Base-by-base conservation (phyloP, 2,329 filamentous ascomycete species). In the Aspergillus aculeatinus region DNA sequence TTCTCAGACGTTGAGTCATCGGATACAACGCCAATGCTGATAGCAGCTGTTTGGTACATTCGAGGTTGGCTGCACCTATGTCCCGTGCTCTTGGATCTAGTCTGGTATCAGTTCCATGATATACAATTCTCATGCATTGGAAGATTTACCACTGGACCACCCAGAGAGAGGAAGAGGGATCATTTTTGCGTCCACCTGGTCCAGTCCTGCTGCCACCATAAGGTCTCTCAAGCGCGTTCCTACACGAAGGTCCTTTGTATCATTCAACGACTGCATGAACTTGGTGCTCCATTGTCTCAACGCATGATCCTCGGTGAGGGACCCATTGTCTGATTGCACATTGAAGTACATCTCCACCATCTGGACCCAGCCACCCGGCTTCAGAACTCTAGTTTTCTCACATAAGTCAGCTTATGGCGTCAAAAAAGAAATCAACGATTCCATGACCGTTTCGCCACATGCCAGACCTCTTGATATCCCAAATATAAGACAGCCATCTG, bases 331-430 rank as follows among this genome's bases (percentile, higher is more conserved):
- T 0, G 91, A 96, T 73, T 96, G 93, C 27, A 91, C 87, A 65
- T 92, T 91, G 74, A 88, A 89, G 70, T 96, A 92, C 68, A 93
- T 85, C 71, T 96, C 93, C n/a, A 91, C 85, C 83, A 96, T 88
- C 71, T 96, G 92, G 60, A 90, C 84, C 91, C 92, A 96, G 1
- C 93, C 92, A 2, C 88, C 89, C 5, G 87, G 88, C 54, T 86
- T 88, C 63, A 93, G 79, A 2, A 75, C 72, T 63, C 74, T 76
- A 56, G 55, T 51, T 23, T 48, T 55, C 7, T 35, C 16, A 19
- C 44, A 56, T 33, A 51, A 25, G 60, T 62, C 55, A 63, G 59
- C 51, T 47, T 48, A 48, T 33, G 27, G 27, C 48, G 7, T 35
- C 35, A 19, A 5, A 23, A 27, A 19, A 5, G 21, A 27, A 7